Evolutionary conservation across 768 basidiomycete species (phyloP).

Genomic region (Ramaria sp.): DNA sequence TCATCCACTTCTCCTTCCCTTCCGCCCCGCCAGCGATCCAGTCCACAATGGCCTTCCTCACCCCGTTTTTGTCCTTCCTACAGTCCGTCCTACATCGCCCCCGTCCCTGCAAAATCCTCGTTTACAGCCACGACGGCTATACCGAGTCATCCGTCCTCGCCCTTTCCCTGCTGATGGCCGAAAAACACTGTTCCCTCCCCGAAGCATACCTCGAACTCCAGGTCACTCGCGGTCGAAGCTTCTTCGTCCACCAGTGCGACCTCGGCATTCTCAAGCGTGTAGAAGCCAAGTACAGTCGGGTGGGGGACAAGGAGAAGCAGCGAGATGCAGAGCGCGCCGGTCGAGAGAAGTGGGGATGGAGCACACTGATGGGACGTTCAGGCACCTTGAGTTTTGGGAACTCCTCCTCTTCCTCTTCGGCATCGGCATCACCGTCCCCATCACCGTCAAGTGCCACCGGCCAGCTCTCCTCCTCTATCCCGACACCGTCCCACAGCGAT

Average conservation of each 20-base stretch:
- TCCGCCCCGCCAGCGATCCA: slow-evolving; percentile 48
- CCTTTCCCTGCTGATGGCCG: slow-evolving; percentile 75
- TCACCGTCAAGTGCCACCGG: slow-evolving; percentile 4
- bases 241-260: slow-evolving; percentile 87
- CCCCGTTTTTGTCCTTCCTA: slow-evolving; percentile 57
- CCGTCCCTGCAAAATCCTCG: slow-evolving; percentile 58
- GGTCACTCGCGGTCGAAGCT: slow-evolving; percentile 58
- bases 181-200: slow-evolving; percentile 54
- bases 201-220: slow-evolving; percentile 93
- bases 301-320: slow-evolving; percentile 25
- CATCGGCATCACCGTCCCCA: slow-evolving; percentile 8
- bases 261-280: slow-evolving; percentile 59
- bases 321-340: slow-evolving; percentile 16
- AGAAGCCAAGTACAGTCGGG: slow-evolving; percentile 35
- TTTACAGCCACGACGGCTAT: slow-evolving; percentile 83
- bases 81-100: slow-evolving; percentile 31
- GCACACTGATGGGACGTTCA: slow-evolving; percentile 4
- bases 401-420: neutral
- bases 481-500: slow-evolving; percentile 12
- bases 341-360: slow-evolving; percentile 14
- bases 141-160: slow-evolving; percentile 89
- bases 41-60: slow-evolving; percentile 42
- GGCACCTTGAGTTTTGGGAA: neutral
- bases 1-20: slow-evolving; percentile 70
- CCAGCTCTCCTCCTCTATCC: slow-evolving; percentile 19